phyloP scores from a whole-genome alignment of 2,329 filamentous ascomycete species.

The Fusarium ambrosium region DNA sequence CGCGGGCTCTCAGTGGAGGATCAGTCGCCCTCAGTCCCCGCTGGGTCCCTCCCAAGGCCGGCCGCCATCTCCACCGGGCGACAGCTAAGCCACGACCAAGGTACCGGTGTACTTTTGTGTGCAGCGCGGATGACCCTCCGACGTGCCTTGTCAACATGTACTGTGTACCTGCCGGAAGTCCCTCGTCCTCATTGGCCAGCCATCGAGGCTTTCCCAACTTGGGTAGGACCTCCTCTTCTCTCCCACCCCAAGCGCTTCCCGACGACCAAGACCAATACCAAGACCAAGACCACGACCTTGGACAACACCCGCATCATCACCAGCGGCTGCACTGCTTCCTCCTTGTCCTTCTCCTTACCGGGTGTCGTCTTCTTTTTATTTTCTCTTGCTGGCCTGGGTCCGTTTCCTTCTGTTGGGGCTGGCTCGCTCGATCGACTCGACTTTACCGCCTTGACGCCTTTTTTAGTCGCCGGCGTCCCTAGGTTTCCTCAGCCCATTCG shows the following conservation, averaged over 20 bases:
- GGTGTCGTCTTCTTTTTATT: constrained; percentile 12
- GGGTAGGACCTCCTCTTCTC: constrained; percentile 41
- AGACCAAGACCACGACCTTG: constrained; percentile 25
- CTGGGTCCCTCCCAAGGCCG: constrained; percentile 30
- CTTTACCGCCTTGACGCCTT: constrained; percentile 25
- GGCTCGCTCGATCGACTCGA: constrained; percentile 11
- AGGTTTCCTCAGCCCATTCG: constrained; percentile 33
- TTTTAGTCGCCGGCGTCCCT: constrained; percentile 12
- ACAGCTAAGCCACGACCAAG: constrained; percentile 22
- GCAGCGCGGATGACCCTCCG: neutral
- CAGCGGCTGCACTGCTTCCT: constrained; percentile 27
- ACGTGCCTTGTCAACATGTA: constrained; percentile 5
- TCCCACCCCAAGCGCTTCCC: constrained; percentile 39
- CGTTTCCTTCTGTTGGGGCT: constrained; percentile 29
- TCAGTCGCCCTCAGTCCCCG: constrained; percentile 29
- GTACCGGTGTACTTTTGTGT: constrained; percentile 28
- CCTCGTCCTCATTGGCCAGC: constrained; percentile 16
- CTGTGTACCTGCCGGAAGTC: constrained; percentile 20
- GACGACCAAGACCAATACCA: constrained; percentile 21
- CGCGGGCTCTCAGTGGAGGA: constrained; percentile 35
- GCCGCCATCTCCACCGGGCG: constrained; percentile 32
- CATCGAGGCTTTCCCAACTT: constrained; percentile 35
- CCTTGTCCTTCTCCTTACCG: constrained; percentile 16
- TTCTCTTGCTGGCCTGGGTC: constrained; percentile 17
- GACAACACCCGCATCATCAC: constrained; percentile 40